Evolutionary conservation across 352 stramenopile genomes (phyloP).

Genomic region (Phytophthora brassicae): DNA sequence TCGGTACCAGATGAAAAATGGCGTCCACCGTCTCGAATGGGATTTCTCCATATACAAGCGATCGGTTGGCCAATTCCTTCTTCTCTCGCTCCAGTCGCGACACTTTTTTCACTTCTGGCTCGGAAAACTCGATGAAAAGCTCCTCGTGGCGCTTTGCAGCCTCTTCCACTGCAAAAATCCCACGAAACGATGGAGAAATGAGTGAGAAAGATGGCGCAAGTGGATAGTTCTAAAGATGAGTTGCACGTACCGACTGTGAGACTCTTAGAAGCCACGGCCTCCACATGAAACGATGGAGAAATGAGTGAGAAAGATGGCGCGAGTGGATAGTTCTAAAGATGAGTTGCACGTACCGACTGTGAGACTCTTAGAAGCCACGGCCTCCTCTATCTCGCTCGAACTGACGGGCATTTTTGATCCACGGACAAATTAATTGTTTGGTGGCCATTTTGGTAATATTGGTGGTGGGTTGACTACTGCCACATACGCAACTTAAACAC

Average conservation of each 20-base stretch:
- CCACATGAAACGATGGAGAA: neutral
- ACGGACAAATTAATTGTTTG: too few species aligned
- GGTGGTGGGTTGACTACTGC: too few species aligned
- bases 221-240: neutral
- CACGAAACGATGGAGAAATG: neutral
- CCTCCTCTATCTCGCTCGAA: too few species aligned
- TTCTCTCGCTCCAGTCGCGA: conserved; percentile 66
- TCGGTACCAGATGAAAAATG: conserved; percentile 58
- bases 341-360: conserved; percentile 18
- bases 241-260: conserved; percentile 19
- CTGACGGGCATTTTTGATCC: too few species aligned
- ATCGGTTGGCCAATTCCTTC: conserved; percentile 63
- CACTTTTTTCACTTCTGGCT: conserved; percentile 54
- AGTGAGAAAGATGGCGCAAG: conserved; percentile 1
- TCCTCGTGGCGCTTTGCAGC: conserved; percentile 41
- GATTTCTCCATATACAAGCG: conserved; percentile 69
- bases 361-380: conserved; percentile 20
- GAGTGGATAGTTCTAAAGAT: too few species aligned
- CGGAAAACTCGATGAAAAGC: conserved; percentile 51
- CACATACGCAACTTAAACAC: too few species aligned
- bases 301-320: conserved; percentile 5
- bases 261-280: conserved; percentile 21
- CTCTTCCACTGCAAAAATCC: conserved; percentile 44
- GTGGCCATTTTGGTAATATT: too few species aligned
- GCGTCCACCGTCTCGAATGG: conserved; percentile 54